Conservation (phyloP, 495 filamentous ascomycete species). For the Neurospora tetrasperma region DNA sequence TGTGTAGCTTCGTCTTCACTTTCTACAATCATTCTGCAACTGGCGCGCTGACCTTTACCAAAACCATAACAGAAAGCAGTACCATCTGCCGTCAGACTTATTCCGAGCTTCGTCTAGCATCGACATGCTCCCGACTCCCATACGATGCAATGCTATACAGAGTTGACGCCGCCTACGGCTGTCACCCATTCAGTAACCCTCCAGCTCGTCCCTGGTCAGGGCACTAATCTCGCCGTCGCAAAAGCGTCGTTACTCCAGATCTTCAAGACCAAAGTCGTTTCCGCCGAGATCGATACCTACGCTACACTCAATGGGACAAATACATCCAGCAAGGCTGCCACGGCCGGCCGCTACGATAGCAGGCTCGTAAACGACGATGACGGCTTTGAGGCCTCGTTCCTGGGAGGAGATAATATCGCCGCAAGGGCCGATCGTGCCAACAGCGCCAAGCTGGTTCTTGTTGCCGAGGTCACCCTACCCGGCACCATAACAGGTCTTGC, state of each 20-base stretch:
- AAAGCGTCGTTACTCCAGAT: conserved; percentile 88
- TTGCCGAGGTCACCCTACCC: conserved; percentile 70
- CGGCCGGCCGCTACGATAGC: conserved; percentile 28
- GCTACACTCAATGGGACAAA: conserved; percentile 9
- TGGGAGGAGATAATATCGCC: conserved; percentile 43
- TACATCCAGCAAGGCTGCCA: conserved; percentile 7
- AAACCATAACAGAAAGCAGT: background rate
- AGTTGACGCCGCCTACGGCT: conserved; percentile 83
- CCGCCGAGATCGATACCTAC: conserved; percentile 41
- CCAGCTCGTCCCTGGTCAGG: conserved; percentile 62
- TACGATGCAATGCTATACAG: conserved; percentile 64
- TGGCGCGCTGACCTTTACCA: background rate
- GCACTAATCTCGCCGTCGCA: conserved; percentile 76
- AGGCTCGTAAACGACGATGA: conserved; percentile 46
- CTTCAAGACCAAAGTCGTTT: conserved; percentile 50
- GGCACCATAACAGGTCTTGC: conserved; percentile 77
- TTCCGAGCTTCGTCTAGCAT: background rate
- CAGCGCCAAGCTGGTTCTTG: conserved; percentile 69
- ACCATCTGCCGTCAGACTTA: background rate
- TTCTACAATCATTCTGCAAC: background rate
- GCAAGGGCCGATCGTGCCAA: conserved; percentile 47
- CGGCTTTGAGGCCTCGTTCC: conserved; percentile 48
- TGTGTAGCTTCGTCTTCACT: background rate
- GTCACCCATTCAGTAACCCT: conserved; percentile 79
- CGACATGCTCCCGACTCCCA: conserved; percentile 16